Evolutionary conservation across 2,329 filamentous ascomycete species (phyloP).

Genomic region (Trichoderma brevicompactum): DNA sequence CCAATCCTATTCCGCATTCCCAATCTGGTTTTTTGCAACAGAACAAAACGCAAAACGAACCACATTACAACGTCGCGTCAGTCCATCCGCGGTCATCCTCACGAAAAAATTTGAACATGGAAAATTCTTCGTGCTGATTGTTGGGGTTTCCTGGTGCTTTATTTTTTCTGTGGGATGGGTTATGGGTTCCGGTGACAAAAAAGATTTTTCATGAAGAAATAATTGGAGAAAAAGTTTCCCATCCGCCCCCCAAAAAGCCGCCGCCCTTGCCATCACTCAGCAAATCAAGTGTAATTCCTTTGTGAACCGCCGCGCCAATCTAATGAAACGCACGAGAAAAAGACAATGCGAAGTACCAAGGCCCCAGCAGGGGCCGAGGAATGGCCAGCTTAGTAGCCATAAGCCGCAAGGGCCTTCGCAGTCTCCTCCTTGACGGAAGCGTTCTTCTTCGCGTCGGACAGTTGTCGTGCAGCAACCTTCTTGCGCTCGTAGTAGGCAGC

Average conservation of each 20-base stretch:
- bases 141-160: slow-evolving; percentile 42
- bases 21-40: slow-evolving; percentile 8
- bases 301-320: slow-evolving; percentile 59
- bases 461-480: slow-evolving; percentile 91
- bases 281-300: slow-evolving; percentile 55
- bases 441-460: slow-evolving; percentile 90
- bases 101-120: slow-evolving; percentile 13
- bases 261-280: slow-evolving; percentile 52
- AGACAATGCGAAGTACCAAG: slow-evolving; percentile 48
- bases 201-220: slow-evolving; percentile 42
- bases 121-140: slow-evolving; percentile 28
- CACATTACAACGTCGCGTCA: slow-evolving; percentile 21
- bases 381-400: slow-evolving; percentile 75
- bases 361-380: slow-evolving; percentile 35
- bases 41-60: slow-evolving; percentile 16
- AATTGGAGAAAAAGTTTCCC: slow-evolving; percentile 39
- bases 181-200: slow-evolving; percentile 39
- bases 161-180: slow-evolving; percentile 38
- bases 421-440: slow-evolving; percentile 86
- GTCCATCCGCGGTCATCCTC: slow-evolving; percentile 26
- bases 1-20: not conserved
- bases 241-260: slow-evolving; percentile 39
- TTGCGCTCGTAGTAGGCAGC: slow-evolving; percentile 99
- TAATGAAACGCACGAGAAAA: slow-evolving; percentile 58
- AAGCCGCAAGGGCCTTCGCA: slow-evolving; percentile 83